Conservation (phyloP, 768 basidiomycete species). For the Trametes villosa region DNA sequence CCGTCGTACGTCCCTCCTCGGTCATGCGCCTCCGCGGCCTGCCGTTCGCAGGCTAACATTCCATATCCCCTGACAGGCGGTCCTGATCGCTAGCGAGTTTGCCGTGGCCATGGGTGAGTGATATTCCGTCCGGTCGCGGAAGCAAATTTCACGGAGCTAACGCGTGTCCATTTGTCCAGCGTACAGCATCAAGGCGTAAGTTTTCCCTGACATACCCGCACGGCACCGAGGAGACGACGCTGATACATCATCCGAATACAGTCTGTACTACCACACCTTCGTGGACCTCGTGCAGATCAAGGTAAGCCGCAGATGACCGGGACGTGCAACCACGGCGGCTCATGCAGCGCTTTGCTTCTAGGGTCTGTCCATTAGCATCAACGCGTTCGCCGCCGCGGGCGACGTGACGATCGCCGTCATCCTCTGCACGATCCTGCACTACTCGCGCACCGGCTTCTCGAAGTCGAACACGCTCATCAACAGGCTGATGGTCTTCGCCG, state of each 20-base stretch:
- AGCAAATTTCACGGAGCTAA: constrained; percentile 24
- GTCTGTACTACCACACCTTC: constrained; percentile 10
- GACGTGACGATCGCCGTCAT: constrained; percentile 56
- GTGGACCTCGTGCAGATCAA: constrained; percentile 12
- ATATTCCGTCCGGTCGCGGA: constrained; percentile 33
- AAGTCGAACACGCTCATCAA: constrained; percentile 50
- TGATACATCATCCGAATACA: background rate
- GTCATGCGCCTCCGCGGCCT: no score
- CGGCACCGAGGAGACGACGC: background rate
- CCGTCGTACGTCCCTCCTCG: constrained; percentile 42
- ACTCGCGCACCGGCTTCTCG: constrained; percentile 57
- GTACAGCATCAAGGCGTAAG: constrained; percentile 22
- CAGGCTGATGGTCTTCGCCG: constrained; percentile 44
- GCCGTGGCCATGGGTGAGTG: constrained; percentile 7
- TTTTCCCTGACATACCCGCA: background rate
- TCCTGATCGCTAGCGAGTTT: constrained; percentile 54
- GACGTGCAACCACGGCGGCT: no score
- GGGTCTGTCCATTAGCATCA: constrained; percentile 61
- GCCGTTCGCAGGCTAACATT: background rate
- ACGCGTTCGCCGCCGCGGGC: constrained; percentile 52
- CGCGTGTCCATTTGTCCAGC: constrained; percentile 1
- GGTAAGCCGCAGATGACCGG: no score
- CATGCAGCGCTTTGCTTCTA: constrained; percentile 22
- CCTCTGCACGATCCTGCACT: constrained; percentile 53
- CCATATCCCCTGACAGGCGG: constrained; percentile 34